A percentile compares a stretch with the other conserved stretches of the same genome.
Evolutionary conservation across 352 stramenopile genomes (phyloP).

Genomic region (Pythium phragmiticola): DNA sequence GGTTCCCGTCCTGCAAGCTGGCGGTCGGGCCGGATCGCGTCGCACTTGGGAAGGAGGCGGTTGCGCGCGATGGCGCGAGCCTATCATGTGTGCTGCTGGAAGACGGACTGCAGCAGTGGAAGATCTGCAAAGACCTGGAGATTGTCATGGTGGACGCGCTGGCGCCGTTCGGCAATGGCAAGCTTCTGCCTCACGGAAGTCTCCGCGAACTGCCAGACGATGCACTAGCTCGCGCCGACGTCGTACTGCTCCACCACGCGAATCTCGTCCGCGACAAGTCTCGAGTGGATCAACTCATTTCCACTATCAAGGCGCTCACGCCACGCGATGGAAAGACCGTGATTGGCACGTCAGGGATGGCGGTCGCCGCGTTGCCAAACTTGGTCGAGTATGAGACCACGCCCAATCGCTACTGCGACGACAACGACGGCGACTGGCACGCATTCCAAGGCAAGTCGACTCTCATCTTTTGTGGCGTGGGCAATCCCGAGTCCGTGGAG

Average conservation of each 20-base stretch:
- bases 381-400: slow-evolving; percentile 6
- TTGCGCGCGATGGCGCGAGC: slow-evolving; percentile 16
- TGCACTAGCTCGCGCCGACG: slow-evolving; percentile 44
- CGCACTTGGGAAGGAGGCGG: slow-evolving; percentile 14
- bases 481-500: slow-evolving; percentile 60
- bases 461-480: slow-evolving; percentile 58
- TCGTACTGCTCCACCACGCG: slow-evolving; percentile 64
- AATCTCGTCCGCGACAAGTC: slow-evolving; percentile 30
- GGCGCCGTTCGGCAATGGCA: slow-evolving; percentile 64
- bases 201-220: slow-evolving; percentile 46
- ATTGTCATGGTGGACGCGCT: slow-evolving; percentile 73
- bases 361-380: slow-evolving; percentile 30
- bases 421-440: not conserved
- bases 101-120: slow-evolving; percentile 73
- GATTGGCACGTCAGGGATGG: slow-evolving; percentile 54
- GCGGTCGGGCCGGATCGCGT: slow-evolving; percentile 44
- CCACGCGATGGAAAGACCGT: slow-evolving; percentile 20
- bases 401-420: not conserved
- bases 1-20: slow-evolving; percentile 45
- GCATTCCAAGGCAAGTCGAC: slow-evolving; percentile 28
- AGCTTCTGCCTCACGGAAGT: slow-evolving; percentile 53
- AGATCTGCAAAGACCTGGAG: slow-evolving; percentile 56
- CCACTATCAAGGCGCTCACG: slow-evolving; percentile 17
- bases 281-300: slow-evolving; percentile 21
- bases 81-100: slow-evolving; percentile 52